These are phyloP conservation scores for Sisymbrium irio DNA, from an alignment of 345 rosid genomes.

Conservation along the genomic window DNA sequence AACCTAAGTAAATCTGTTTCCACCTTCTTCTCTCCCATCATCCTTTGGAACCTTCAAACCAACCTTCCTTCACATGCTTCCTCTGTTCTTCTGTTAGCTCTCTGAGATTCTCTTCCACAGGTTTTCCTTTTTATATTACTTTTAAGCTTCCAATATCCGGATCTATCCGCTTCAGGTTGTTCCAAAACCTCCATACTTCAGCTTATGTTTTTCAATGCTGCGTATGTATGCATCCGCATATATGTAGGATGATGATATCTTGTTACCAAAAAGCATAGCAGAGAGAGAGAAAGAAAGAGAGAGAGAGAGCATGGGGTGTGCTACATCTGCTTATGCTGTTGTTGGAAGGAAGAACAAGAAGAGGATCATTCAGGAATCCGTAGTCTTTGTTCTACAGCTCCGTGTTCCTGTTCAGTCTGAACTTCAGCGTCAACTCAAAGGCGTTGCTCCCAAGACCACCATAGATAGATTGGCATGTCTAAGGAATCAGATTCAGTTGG, in stretches of 20 bases:
- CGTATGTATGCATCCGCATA: conserved; percentile 4
- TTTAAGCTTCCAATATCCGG: conserved; percentile 7
- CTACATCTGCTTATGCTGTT: conserved; percentile 52
- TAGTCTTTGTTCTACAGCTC: conserved; percentile 57
- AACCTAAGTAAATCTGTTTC: conserved; percentile 31
- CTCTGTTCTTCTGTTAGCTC: background rate
- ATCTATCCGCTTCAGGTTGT: conserved; percentile 25
- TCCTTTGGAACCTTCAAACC: conserved; percentile 33
- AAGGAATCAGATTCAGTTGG: conserved; percentile 61
- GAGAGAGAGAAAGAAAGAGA: conserved; percentile 31
- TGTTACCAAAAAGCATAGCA: conserved; percentile 18
- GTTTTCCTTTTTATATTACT: conserved; percentile 1
- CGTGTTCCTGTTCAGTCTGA: conserved; percentile 66
- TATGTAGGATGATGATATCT: conserved; percentile 43
- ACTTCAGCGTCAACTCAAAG: conserved; percentile 62
- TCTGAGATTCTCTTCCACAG: conserved; percentile 4
- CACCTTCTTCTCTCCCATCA: conserved; percentile 16
- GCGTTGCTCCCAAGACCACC: conserved; percentile 48
- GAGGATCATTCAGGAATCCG: conserved; percentile 52
- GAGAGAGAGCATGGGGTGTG: conserved; percentile 60
- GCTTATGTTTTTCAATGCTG: background rate
- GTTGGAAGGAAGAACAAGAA: conserved; percentile 61
- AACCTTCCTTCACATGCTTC: conserved; percentile 32
- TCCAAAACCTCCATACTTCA: background rate
- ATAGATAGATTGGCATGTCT: conserved; percentile 48